phyloP scores from a whole-genome alignment of 2,329 filamentous ascomycete species.

The Mycosphaerella sp. region DNA sequence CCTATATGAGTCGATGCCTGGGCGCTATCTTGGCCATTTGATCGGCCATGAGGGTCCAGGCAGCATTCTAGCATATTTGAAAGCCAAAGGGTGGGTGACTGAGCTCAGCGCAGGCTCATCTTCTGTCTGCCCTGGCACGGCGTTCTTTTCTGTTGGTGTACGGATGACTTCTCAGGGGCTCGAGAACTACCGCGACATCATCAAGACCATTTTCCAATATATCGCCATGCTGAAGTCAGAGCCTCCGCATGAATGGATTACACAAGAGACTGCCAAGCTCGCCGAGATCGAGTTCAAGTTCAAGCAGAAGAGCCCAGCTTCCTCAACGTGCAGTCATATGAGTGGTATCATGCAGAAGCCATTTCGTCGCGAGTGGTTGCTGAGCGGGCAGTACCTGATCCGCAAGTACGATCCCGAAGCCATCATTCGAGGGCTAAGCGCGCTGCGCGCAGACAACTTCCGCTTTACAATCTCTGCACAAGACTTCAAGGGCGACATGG shows the following conservation, averaged over 20 bases:
- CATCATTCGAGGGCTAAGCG: constrained; percentile 67
- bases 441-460: constrained; percentile 82
- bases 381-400: constrained; percentile 72
- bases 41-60: constrained; percentile 91
- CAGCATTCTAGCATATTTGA: constrained; percentile 84
- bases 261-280: constrained; percentile 83
- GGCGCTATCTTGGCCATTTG: constrained; percentile 78
- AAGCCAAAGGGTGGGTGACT: constrained; percentile 85
- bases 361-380: constrained; percentile 75
- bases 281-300: constrained; percentile 93
- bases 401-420: constrained; percentile 72
- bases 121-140: constrained; percentile 70
- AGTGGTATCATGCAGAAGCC: constrained; percentile 89
- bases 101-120: constrained; percentile 71
- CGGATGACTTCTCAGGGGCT: constrained; percentile 79
- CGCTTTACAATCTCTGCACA: constrained; percentile 76
- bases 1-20: constrained; percentile 73
- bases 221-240: constrained; percentile 76
- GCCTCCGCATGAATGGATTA: constrained; percentile 85
- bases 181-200: constrained; percentile 72
- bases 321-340: constrained; percentile 77
- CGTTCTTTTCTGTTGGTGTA: constrained; percentile 72
- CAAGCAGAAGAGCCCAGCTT: constrained; percentile 85
- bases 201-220: constrained; percentile 85
- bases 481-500: constrained; percentile 63